Percentiles rank a stretch among this genome's conserved stretches.
Conservation (phyloP, 2,329 filamentous ascomycete genomes). For the Colletotrichum scovillei region DNA sequence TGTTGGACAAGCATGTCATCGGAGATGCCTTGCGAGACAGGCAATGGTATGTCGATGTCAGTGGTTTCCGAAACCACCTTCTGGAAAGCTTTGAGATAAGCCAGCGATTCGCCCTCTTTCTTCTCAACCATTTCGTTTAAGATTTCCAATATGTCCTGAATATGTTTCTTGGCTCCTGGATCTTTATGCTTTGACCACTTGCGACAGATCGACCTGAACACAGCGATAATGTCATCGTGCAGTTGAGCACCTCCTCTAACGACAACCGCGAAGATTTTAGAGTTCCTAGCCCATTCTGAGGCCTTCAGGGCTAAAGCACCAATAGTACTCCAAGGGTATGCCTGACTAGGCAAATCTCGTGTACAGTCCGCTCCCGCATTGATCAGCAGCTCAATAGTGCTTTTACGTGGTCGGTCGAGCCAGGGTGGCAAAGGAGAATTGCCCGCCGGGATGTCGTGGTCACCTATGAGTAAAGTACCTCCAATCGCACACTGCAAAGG, state of each 20-base stretch:
- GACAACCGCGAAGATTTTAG: not conserved
- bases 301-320: conserved; percentile 5
- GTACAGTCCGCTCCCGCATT: conserved; percentile 3
- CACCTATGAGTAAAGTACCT: not conserved
- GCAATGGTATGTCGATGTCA: not conserved
- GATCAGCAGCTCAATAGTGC: not conserved
- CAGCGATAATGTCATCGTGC: not conserved
- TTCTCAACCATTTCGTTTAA: not conserved
- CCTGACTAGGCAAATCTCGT: not conserved
- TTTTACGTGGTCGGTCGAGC: not conserved
- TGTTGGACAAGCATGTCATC: conserved; percentile 5
- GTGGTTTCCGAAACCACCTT: not conserved
- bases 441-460: not conserved
- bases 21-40: not conserved
- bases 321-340: not conserved
- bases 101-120: not conserved
- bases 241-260: not conserved
- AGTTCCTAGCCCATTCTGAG: conserved; percentile 5
- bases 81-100: conserved; percentile 21
- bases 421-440: not conserved
- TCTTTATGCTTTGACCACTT: not conserved
- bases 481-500: conserved; percentile 24
- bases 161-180: not conserved
- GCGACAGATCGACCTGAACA: not conserved
- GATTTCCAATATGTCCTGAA: not conserved